A percentile compares a stretch with the other conserved stretches of the same genome.
Evolutionary conservation across 2,329 filamentous ascomycete genomes (phyloP).

Genomic region (Chaetomiaceae sp.): DNA sequence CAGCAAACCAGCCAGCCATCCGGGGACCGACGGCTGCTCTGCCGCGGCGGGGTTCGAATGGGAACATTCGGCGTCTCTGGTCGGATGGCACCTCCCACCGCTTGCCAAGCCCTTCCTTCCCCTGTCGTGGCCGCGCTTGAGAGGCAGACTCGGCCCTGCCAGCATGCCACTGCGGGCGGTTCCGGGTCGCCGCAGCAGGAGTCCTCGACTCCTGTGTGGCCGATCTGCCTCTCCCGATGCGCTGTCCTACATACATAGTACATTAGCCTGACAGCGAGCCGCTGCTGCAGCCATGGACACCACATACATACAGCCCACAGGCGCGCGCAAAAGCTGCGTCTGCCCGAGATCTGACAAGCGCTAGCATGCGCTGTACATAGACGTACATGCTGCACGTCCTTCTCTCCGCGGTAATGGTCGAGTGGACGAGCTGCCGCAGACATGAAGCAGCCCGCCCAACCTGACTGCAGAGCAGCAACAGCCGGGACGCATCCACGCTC

Average conservation of each 20-base stretch:
- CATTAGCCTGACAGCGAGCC: slow-evolving; percentile 1
- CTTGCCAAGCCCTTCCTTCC: slow-evolving; percentile 13
- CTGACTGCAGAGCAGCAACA: no score
- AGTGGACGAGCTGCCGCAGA: no score
- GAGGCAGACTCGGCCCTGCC: slow-evolving; percentile 12
- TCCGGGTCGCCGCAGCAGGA: slow-evolving; percentile 18
- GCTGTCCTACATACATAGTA: slow-evolving; percentile 10
- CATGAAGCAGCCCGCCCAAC: no score
- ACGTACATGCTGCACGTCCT: slow-evolving; percentile 3
- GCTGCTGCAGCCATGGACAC: slow-evolving; percentile 1
- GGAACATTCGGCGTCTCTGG: slow-evolving; percentile 2
- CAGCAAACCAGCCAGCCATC: not conserved
- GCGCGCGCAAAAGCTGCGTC: slow-evolving; percentile 7
- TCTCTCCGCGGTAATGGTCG: no score
- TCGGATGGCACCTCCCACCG: slow-evolving; percentile 5
- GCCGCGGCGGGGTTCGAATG: slow-evolving; percentile 8
- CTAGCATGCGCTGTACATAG: slow-evolving; percentile 3
- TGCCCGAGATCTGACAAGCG: slow-evolving; percentile 8
- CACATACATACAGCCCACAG: slow-evolving; percentile 1
- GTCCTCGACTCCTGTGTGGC: slow-evolving; percentile 17
- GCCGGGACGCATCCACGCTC: slow-evolving; percentile 2
- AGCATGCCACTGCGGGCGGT: slow-evolving; percentile 13
- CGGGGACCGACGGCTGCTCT: slow-evolving; percentile 8
- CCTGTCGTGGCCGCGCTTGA: slow-evolving; percentile 21
- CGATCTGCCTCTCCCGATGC: slow-evolving; percentile 20